Evolutionary conservation across 331 rosid genomes (phyloP), one percentile per base, ranked within the genome.

Genomic region (Pyracantha coccinea): DNA sequence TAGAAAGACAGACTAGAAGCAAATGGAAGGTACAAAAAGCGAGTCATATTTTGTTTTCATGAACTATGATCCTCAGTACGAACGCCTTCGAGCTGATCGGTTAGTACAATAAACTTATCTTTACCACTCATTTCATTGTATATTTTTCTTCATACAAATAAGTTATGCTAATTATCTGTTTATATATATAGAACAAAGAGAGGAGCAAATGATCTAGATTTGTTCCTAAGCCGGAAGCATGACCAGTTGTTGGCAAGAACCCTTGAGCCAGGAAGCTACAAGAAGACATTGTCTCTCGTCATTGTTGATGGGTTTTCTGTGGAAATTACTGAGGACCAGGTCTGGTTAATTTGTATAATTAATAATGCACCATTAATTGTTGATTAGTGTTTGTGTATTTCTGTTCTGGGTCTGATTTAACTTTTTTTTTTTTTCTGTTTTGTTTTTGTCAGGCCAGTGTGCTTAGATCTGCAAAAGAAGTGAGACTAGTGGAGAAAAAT

Each of bases 391-490:
- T 9, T 8, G 25, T 41, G 7, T 78, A 17, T 53, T 4, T 54
- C 15, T n/a, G 14, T 21, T 29, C 54, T 38, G 21, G 12, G 38
- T 64, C 45, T 31, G 54, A 47, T 17, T 47, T 47, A 14, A 50
- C 67, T 19, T 33, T 53, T 27, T 13, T 53, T 27, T 13, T 45
- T 50, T 50, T 17, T 17, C 55, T 53, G 12, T 62, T 47, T 52
- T 52, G 4, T 47, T 38, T 45, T 27, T 33, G 6, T 67, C 87
- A 93, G 98, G 98, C 97, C 23, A 87, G 75, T 66, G 75, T 62
- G 85, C 97, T 93, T 71, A 88, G 97, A 89, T 89, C 94, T 85
- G 97, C 94, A 38, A 77, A 88, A 41, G 96, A 85, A 87, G 97
- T 93, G 79, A 88, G 98, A 79, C 67, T 93, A 74, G 98, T 93